A percentile compares a stretch with the other conserved stretches of the same genome.
These are phyloP conservation scores for Sporisorium graminicola DNA, from an alignment of 1,284 basidiomycete species.

Conservation along the genomic window DNA sequence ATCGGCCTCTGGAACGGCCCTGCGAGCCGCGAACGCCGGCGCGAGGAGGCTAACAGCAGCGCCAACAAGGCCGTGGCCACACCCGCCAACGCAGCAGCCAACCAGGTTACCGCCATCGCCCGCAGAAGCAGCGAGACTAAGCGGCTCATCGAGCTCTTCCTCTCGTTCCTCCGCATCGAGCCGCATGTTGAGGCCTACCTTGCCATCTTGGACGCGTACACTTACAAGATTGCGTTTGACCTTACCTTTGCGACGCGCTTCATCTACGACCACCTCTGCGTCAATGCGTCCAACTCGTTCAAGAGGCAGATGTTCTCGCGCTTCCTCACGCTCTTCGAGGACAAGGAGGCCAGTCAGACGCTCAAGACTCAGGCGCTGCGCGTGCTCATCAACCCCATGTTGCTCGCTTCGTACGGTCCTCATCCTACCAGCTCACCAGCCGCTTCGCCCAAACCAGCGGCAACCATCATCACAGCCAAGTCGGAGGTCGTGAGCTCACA, in stretches of 20 bases:
- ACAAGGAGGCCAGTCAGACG: slow-evolving; percentile 77
- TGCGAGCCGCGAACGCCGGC: slow-evolving; percentile 50
- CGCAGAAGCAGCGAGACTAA: slow-evolving; percentile 74
- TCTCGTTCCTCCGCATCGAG: slow-evolving; percentile 73
- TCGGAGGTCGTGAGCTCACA: slow-evolving; percentile 5
- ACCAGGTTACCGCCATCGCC: slow-evolving; percentile 10
- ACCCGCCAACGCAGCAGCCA: slow-evolving; percentile 12
- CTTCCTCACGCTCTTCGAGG: slow-evolving; percentile 87
- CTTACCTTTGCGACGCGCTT: slow-evolving; percentile 85
- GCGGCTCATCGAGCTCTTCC: slow-evolving; percentile 78
- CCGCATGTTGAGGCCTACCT: slow-evolving; percentile 89
- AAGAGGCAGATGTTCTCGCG: slow-evolving; percentile 85
- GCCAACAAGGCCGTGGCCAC: slow-evolving; percentile 37
- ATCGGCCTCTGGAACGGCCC: slow-evolving; percentile 69
- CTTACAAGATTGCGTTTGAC: slow-evolving; percentile 85
- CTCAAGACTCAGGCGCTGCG: slow-evolving; percentile 90
- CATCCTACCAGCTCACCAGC: slow-evolving; percentile 24
- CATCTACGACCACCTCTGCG: slow-evolving; percentile 86
- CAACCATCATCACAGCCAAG: slow-evolving; percentile 5
- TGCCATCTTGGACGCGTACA: slow-evolving; percentile 86
- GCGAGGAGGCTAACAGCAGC: slow-evolving; percentile 52
- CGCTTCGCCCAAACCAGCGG: slow-evolving; percentile 26
- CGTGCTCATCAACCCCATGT: slow-evolving; percentile 87
- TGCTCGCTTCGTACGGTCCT: slow-evolving; percentile 79
- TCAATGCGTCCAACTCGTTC: slow-evolving; percentile 75